Percentiles rank a stretch among this genome's conserved stretches.
phyloP scores from a whole-genome alignment of 225 moss, liverwort and hornwort genomes.

The Thuidium tamariscinum region DNA sequence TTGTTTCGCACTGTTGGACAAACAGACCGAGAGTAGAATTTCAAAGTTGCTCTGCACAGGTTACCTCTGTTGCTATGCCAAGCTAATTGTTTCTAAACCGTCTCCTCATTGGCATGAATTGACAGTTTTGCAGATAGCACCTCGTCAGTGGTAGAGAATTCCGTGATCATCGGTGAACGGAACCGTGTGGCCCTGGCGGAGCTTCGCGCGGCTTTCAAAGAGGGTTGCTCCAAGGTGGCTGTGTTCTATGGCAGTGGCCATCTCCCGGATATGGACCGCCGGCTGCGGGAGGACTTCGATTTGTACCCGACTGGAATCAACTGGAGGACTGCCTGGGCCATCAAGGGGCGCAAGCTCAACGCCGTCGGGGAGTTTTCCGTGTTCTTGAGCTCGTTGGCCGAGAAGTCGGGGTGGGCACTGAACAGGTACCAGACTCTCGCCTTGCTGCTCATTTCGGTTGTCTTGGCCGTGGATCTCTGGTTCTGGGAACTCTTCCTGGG shows the following conservation, averaged over 20 bases:
- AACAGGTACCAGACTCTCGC: slow-evolving; percentile 91
- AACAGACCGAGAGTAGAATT: background rate
- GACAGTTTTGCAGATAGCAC: slow-evolving; percentile 79
- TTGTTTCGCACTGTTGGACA: background rate
- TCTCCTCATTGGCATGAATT: background rate
- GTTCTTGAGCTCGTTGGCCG: slow-evolving; percentile 50
- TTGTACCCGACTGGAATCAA: slow-evolving; percentile 65
- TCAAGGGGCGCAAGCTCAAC: slow-evolving; percentile 48
- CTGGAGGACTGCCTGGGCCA: slow-evolving; percentile 97
- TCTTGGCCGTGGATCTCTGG: slow-evolving; percentile 80
- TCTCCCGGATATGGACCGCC: slow-evolving; percentile 90
- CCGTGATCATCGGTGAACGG: slow-evolving; percentile 94
- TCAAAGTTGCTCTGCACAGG: background rate
- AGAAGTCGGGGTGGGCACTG: slow-evolving; percentile 82
- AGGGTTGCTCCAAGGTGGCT: slow-evolving; percentile 81
- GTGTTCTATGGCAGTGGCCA: slow-evolving; percentile 98
- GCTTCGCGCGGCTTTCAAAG: slow-evolving; percentile 62
- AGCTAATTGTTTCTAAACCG: background rate
- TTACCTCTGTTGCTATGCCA: background rate
- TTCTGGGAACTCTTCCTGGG: slow-evolving; percentile 94
- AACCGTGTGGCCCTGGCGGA: slow-evolving; percentile 92
- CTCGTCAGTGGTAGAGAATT: slow-evolving; percentile 82
- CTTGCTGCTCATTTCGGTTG: slow-evolving; percentile 56
- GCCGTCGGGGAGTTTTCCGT: slow-evolving; percentile 36
- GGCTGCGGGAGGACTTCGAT: slow-evolving; percentile 67